phyloP scores from a whole-genome alignment of 192 early-diverging fungal genomes.

The Mortierella hygrophila region DNA sequence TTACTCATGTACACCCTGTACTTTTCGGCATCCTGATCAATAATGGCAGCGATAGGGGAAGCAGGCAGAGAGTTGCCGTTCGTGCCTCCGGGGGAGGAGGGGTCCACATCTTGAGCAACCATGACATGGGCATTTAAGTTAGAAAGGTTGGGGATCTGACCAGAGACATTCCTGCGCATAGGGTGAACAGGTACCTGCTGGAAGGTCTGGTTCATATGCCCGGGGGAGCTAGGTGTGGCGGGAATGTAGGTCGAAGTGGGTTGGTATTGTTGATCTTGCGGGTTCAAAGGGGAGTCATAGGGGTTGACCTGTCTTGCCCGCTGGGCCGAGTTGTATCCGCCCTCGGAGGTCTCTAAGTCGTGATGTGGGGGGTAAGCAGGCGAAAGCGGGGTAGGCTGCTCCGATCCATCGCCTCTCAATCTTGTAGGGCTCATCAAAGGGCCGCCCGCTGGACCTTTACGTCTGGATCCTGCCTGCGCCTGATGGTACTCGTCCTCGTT shows the following conservation, averaged over 20 bases:
- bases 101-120: neutral
- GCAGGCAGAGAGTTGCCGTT: neutral
- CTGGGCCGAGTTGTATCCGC: neutral
- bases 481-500: conserved; percentile 46
- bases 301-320: conserved; percentile 13
- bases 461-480: conserved; percentile 17
- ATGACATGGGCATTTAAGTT: neutral
- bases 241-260: neutral
- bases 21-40: conserved; percentile 55
- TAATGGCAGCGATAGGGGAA: conserved; percentile 47
- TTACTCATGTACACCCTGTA: conserved; percentile 53
- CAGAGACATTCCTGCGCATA: conserved; percentile 33
- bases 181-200: neutral
- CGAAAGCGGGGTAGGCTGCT: conserved; percentile 31
- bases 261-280: neutral
- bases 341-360: neutral
- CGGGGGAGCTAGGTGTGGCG: neutral
- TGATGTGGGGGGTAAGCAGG: conserved; percentile 1
- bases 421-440: conserved; percentile 32
- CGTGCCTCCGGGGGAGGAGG: conserved; percentile 21
- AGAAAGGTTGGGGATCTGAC: conserved; percentile 33
- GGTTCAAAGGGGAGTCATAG: conserved; percentile 19
- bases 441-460: conserved; percentile 19
- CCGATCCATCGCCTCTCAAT: conserved; percentile 16
- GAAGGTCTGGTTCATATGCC: conserved; percentile 6